Evolutionary conservation across 768 basidiomycete species (phyloP), one percentile per base, ranked within the genome.

Genomic region (Suillus placidus): DNA sequence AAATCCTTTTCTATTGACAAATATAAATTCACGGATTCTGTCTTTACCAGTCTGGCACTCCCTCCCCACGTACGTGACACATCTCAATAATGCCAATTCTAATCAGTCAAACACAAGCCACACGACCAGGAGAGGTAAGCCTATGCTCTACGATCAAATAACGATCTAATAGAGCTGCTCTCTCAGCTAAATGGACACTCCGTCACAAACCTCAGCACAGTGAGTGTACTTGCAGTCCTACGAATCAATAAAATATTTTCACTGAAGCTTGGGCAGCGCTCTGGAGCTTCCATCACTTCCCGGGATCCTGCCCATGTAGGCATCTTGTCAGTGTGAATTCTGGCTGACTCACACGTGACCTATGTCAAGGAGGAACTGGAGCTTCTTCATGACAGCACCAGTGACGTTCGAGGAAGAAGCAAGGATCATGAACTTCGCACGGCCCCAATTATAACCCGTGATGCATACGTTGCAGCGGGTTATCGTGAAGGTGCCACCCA

Each of bases 371-470:
- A 77, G 6, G 78, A 79, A 51, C 72, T 79, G 1, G 67, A 68
- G 2, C 76, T 79, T 7, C 70, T 79, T 16, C 74, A 77, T 20
- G 74, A 78, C 32, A 56, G 52, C 13, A 13, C 64, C 3, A 66
- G 58, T 35, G 71, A 71, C 40, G 12, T 61, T 4, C 67, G 70
- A 6, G 72, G 71, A 3, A 68, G 74, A 3, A 77, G 74, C 30
- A 74, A 67, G 20, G 78, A 78, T 8, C 77, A 77, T 2, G 76
- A 77, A 4, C 64, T 78, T 3, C 66, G 68, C 14, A 87, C 86
- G 0, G 84, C 87, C 0, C 87, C 87, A 0, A 69, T 87, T 23
- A 73, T 87, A 12, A 85, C 83, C 2, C 79, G 83, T 16, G 84
- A 83, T n/a, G 87, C 85, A 0, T 80, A 80, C 49, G 69, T 79